Percentiles rank a stretch among this genome's conserved stretches.
Evolutionary conservation across 257 asterid species (phyloP).

Genomic region (Pogostemon cablin): DNA sequence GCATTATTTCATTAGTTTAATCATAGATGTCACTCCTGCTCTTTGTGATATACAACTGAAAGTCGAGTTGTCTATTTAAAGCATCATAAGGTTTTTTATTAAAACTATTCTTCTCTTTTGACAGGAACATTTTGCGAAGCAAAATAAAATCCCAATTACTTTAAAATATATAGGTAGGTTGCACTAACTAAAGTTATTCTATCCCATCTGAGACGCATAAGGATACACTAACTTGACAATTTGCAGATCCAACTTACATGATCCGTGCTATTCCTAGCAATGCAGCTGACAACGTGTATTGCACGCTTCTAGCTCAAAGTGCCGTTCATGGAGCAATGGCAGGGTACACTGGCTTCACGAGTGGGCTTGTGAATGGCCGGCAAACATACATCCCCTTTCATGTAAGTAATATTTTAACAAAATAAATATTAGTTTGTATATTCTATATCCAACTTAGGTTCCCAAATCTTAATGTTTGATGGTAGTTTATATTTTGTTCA

Average conservation of each 20-base stretch:
- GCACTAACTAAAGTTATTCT: constrained; percentile 15
- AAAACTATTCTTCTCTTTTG: constrained; percentile 40
- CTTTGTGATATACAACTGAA: background rate
- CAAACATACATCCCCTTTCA: constrained; percentile 69
- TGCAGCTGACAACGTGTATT: constrained; percentile 73
- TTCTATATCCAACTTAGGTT: constrained; percentile 11
- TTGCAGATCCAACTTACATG: constrained; percentile 79
- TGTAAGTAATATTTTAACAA: constrained; percentile 43
- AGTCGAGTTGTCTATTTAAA: background rate
- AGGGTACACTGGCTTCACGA: constrained; percentile 69
- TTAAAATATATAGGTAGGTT: constrained; percentile 69
- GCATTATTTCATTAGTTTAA: background rate
- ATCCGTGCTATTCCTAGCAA: constrained; percentile 80
- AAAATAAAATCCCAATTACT: constrained; percentile 46
- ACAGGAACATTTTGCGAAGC: constrained; percentile 61
- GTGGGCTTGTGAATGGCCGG: constrained; percentile 73
- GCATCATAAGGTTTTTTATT: constrained; percentile 17
- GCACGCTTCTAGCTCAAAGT: constrained; percentile 80
- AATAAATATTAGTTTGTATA: constrained; percentile 29
- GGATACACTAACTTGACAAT: constrained; percentile 31
- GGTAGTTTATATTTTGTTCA: background rate
- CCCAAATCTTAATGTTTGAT: background rate
- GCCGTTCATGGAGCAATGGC: constrained; percentile 86
- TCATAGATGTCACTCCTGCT: background rate
- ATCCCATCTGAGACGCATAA: constrained; percentile 9